Evolutionary conservation across 129 eudicot species (phyloP).

Genomic region (Sambucus nigra): DNA sequence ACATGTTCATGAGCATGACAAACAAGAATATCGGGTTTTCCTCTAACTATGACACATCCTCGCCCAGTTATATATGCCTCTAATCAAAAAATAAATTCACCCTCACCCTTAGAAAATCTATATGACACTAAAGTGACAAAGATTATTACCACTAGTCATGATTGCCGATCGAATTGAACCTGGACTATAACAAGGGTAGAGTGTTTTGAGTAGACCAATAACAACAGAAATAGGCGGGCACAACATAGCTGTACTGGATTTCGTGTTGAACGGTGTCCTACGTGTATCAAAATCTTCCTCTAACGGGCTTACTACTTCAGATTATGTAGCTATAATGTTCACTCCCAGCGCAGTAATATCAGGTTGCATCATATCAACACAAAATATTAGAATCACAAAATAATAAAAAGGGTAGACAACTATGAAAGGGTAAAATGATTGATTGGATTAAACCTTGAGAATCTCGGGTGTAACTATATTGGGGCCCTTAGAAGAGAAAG

Average conservation of each 20-base stretch:
- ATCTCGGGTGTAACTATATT: constrained; percentile 53
- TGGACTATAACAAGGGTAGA: constrained; percentile 72
- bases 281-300: constrained; percentile 19
- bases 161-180: constrained; percentile 82
- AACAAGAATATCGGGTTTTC: too few species aligned
- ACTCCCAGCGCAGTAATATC: constrained; percentile 95
- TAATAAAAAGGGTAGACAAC: background rate
- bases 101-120: too few species aligned
- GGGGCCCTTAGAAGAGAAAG: constrained; percentile 83
- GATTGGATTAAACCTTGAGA: constrained; percentile 45
- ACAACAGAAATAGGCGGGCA: constrained; percentile 88
- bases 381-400: background rate
- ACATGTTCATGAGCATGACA: too few species aligned
- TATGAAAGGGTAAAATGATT: background rate
- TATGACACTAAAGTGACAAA: too few species aligned
- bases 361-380: constrained; percentile 20
- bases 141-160: constrained; percentile 92
- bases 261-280: constrained; percentile 19
- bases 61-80: too few species aligned
- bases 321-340: constrained; percentile 54
- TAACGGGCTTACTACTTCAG: constrained; percentile 35
- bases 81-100: too few species aligned
- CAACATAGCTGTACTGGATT: constrained; percentile 81
- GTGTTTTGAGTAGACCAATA: constrained; percentile 56
- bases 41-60: too few species aligned